These are phyloP conservation scores for Strobilomyces echinocephalus DNA, from an alignment of 768 basidiomycete species.

Conservation along the genomic window DNA sequence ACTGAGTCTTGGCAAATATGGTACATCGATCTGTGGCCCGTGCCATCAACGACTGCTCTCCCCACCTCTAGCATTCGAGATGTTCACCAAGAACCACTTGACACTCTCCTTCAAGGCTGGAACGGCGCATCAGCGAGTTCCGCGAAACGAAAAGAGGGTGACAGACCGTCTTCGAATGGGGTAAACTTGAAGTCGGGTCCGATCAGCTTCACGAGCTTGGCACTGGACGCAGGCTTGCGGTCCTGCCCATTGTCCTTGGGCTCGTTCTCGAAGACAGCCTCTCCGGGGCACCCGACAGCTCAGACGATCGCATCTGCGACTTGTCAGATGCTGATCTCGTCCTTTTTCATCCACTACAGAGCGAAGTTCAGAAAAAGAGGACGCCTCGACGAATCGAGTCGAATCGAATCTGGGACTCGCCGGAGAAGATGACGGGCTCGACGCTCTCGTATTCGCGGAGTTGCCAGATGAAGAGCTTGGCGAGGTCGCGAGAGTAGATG, in stretches of 20 bases:
- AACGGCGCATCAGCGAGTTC: background rate
- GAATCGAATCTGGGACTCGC: constrained; percentile 39
- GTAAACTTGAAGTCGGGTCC: constrained; percentile 80
- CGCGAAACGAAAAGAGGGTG: background rate
- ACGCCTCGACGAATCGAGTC: background rate
- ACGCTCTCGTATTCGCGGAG: constrained; percentile 87
- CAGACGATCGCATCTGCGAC: constrained; percentile 90
- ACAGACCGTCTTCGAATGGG: constrained; percentile 76
- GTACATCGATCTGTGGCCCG: constrained; percentile 3
- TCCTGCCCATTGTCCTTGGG: constrained; percentile 82
- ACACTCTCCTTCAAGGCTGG: constrained; percentile 74
- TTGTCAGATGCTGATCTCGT: constrained; percentile 89
- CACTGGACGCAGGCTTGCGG: constrained; percentile 94
- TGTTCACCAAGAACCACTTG: constrained; percentile 84
- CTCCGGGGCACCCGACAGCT: constrained; percentile 71
- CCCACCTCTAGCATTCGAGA: constrained; percentile 66
- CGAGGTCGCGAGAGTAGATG: constrained; percentile 94
- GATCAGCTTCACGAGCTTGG: constrained; percentile 71
- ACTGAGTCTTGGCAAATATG: no score
- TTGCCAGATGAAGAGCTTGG: constrained; percentile 93
- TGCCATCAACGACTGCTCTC: constrained; percentile 19
- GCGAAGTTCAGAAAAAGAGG: background rate
- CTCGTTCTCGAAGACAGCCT: constrained; percentile 69
- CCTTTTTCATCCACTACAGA: constrained; percentile 77
- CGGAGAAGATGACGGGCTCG: constrained; percentile 89